Base-by-base conservation (phyloP, 1,284 basidiomycete species). In the Spongispora temasekensis region DNA sequence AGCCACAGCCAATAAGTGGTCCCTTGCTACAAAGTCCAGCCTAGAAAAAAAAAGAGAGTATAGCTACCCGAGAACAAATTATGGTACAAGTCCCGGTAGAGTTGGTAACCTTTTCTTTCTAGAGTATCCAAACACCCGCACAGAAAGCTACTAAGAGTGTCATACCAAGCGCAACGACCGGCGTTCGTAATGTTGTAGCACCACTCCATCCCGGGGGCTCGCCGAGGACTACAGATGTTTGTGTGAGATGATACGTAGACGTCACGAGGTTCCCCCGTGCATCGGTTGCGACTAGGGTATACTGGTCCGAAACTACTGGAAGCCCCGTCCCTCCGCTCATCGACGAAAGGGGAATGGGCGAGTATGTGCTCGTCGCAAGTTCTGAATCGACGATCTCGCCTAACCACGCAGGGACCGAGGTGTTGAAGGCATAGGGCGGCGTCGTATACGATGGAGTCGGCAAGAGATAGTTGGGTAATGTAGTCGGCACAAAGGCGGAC, bases 391-490 rank as follows among this genome's bases (percentile, higher is more conserved):
- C 82, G 48, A 88, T 77, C 53, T 82, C 81, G 9, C 87, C 85
- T 34, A 79, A 74, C 21, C 76, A 68, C 13, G 82, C 87, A 44
- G 80, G 66, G 52, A 89, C 74, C 5, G 91, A 88, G 0, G 89
- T 83, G 65, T 90, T 90, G 74, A 94, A 90, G 12, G 81, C 73
- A 71, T 94, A 95, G 0, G 84, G 62, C 0, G 89, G 87, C 0
- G 87, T 87, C 4, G 84, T 81, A 64, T 82, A 84, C 1, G 85
- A 80, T 1, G 90, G 90, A 6, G 89, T 87, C 0, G 88, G 69
- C 50, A 95, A 77, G 6, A 90, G 76, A 63, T 80, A 87, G 75
- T 95, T 95, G 1, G 94, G 94, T 1, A 95, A 77, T 5, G 82
- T 86, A 0, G 93, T 93, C 19, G 79, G 71, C 54, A 93, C 74